phyloP scores from a whole-genome alignment of 768 basidiomycete genomes.

The Termitomyces sp. region DNA sequence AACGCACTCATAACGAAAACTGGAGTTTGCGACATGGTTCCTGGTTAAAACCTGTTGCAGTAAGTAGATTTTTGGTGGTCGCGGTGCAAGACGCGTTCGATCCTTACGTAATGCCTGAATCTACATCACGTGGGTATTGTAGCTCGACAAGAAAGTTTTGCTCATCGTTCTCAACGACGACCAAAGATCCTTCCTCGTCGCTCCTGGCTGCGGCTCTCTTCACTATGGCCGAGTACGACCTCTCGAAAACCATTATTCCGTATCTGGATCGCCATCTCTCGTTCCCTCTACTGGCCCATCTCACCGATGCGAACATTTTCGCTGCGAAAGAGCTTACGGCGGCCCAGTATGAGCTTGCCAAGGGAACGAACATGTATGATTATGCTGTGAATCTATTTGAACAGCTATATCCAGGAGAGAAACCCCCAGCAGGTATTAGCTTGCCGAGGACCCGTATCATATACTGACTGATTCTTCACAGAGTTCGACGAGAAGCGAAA shows the following conservation, averaged over 20 bases:
- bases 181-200: not conserved
- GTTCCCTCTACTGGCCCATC: conserved; percentile 88
- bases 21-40: conserved; percentile 60
- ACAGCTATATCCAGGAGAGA: conserved; percentile 70
- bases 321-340: conserved; percentile 74
- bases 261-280: conserved; percentile 94
- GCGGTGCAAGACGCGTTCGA: conserved; percentile 8
- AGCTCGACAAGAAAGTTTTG: conserved; percentile 10
- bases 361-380: conserved; percentile 98
- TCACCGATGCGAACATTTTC: conserved; percentile 73
- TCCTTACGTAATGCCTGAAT: conserved; percentile 3
- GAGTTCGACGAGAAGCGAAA: conserved; percentile 85
- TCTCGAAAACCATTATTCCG: conserved; percentile 86
- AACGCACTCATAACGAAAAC: conserved; percentile 80
- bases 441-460: not conserved
- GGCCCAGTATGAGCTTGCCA: conserved; percentile 97
- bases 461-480: conserved; percentile 27
- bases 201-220: not conserved
- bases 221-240: conserved; percentile 83
- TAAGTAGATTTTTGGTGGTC: conserved; percentile 4
- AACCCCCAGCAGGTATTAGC: conserved; percentile 58
- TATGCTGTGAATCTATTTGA: conserved; percentile 81
- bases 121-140: conserved; percentile 1
- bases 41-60: not conserved
- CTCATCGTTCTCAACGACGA: conserved; percentile 11